Conservation (phyloP, 768 basidiomycete genomes). For the Leccinum olivaceopallidum region DNA sequence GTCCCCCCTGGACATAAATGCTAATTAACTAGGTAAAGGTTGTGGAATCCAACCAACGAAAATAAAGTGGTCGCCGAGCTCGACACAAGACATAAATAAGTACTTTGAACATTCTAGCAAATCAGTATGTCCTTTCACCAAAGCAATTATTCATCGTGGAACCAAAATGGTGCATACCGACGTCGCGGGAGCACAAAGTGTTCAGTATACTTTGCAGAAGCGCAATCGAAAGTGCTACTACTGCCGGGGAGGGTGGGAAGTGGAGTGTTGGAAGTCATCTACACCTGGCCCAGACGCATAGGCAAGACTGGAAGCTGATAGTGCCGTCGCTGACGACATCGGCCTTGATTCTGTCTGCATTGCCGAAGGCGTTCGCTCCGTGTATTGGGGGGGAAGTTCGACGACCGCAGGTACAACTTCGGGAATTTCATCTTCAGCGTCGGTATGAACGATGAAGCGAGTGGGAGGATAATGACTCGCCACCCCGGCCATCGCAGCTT, state of each 20-base stretch:
- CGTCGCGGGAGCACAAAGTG: background rate
- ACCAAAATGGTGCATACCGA: background rate
- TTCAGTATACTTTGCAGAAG: slow-evolving; percentile 4
- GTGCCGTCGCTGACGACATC: slow-evolving; percentile 10
- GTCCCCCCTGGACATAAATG: background rate
- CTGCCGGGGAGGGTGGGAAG: slow-evolving; percentile 11
- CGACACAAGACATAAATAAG: slow-evolving; percentile 12
- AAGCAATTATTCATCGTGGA: slow-evolving; percentile 1
- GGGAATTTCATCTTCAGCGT: slow-evolving; percentile 57
- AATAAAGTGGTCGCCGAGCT: slow-evolving; percentile 4
- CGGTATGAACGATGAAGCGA: slow-evolving; percentile 68
- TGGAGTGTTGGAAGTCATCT: slow-evolving; percentile 5
- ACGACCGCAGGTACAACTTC: slow-evolving; percentile 53
- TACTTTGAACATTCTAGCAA: slow-evolving; percentile 5
- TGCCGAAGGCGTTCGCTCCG: slow-evolving; percentile 39
- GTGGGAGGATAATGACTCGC: slow-evolving; percentile 42
- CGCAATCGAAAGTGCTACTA: slow-evolving; percentile 7
- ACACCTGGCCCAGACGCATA: slow-evolving; percentile 14
- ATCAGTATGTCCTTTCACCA: background rate
- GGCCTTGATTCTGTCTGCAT: slow-evolving; percentile 13
- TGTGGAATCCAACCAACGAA: slow-evolving; percentile 4
- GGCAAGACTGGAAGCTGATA: slow-evolving; percentile 10
- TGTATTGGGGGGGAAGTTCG: slow-evolving; percentile 78
- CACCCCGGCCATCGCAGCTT: slow-evolving; percentile 55
- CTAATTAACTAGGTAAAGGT: background rate